Evolutionary conservation across 306 rosid species (phyloP).

Genomic region (Senna siamea): DNA sequence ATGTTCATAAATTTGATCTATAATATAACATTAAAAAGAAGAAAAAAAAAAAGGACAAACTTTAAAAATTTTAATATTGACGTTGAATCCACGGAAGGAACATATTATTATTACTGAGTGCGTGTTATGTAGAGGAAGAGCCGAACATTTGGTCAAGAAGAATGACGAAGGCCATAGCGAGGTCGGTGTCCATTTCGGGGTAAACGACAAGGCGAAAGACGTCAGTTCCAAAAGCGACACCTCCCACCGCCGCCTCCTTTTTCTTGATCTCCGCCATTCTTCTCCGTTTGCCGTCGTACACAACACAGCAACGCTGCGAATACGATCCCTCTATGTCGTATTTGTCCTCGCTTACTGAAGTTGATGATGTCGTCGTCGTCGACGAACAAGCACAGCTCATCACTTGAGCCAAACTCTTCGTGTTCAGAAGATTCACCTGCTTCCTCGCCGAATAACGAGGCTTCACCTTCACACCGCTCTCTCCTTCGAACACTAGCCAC

Average conservation of each 20-base stretch:
- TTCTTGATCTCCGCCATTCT: conserved; percentile 71
- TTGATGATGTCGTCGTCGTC: neutral
- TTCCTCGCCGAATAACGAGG: conserved; percentile 55
- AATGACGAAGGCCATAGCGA: conserved; percentile 72
- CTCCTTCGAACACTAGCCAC: conserved; percentile 75
- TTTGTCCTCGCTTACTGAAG: conserved; percentile 2
- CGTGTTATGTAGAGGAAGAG: conserved; percentile 38
- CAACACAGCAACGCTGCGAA: conserved; percentile 56
- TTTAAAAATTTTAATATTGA: neutral
- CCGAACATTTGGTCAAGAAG: conserved; percentile 72
- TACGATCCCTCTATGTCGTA: conserved; percentile 74
- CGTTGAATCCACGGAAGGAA: neutral
- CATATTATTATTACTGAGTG: neutral
- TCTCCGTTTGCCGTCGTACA: conserved; percentile 55
- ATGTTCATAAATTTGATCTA: neutral
- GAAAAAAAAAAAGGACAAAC: neutral
- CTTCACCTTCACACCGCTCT: conserved; percentile 42
- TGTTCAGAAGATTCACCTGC: conserved; percentile 48
- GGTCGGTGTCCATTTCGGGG: conserved; percentile 58
- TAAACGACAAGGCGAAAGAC: conserved; percentile 68
- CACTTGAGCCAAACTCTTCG: conserved; percentile 58
- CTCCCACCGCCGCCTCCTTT: conserved; percentile 58
- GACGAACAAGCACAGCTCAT: neutral
- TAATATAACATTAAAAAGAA: neutral
- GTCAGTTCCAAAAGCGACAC: conserved; percentile 65